These are phyloP conservation scores for Arthrocladium fulminans DNA, from an alignment of 2,329 filamentous ascomycete genomes.

Conservation along the genomic window DNA sequence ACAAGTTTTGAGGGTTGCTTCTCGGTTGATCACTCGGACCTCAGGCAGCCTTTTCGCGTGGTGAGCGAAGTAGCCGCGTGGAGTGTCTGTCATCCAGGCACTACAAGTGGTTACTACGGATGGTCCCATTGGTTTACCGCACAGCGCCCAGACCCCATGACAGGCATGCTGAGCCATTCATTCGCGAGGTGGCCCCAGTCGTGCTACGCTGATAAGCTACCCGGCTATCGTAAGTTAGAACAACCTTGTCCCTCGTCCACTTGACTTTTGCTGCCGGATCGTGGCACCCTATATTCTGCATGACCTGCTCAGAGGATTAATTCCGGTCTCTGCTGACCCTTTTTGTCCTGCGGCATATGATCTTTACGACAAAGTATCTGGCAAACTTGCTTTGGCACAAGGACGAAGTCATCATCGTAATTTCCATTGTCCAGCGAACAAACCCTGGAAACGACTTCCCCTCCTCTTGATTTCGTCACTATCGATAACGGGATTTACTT, in stretches of 20 bases:
- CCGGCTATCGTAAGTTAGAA: conserved; percentile 3
- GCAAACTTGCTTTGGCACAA: not conserved
- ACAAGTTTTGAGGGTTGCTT: not conserved
- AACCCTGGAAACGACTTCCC: not conserved
- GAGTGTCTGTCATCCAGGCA: not conserved
- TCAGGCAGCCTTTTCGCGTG: not conserved
- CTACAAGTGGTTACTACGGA: too few species aligned
- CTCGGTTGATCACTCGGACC: not conserved
- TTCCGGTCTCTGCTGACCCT: not conserved
- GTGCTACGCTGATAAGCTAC: conserved; percentile 3
- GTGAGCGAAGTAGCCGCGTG: not conserved
- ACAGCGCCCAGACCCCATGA: not conserved
- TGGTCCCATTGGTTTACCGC: not conserved
- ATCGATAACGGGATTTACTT: not conserved
- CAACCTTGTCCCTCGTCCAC: not conserved
- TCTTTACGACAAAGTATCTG: not conserved
- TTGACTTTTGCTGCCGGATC: not conserved
- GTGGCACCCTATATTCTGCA: conserved; percentile 2
- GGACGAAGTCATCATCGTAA: not conserved
- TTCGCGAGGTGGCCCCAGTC: too few species aligned
- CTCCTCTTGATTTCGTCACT: conserved; percentile 1
- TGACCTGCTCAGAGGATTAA: conserved; percentile 1
- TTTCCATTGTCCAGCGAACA: not conserved
- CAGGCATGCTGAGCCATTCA: not conserved
- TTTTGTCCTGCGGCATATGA: not conserved